Base-by-base conservation (phyloP, 768 basidiomycete species). In the Collybia nuda region DNA sequence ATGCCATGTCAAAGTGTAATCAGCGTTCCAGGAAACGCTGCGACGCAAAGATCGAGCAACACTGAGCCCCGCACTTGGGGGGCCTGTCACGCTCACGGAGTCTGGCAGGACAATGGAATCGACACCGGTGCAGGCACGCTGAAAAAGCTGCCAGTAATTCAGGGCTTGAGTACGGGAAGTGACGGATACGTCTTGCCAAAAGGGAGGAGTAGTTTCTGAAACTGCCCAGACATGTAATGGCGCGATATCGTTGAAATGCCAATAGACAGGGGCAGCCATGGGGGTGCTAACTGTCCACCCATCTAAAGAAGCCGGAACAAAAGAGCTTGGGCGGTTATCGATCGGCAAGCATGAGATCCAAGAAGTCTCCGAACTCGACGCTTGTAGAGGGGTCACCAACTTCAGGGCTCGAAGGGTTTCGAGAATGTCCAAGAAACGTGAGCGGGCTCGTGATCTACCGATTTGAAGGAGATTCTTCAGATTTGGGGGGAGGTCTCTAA, bases 1-100 rank as follows among this genome's bases (percentile, higher is more conserved):
- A 61, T 81, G 77, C 77, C 79, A 83, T 0, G 85, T 81, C 41
- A 92, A 65, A 48, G 75, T 69, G 59, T 90, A 91, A 5, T 72
- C 62, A 12, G 76, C 61, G 26, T 69, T 75, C 90, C 90, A 92
- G 1, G 84, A 82, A 2, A 67, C 67, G 19, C 65, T 56, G 15
- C 85, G 80, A 37, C 82, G 79, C n/a, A 89, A 68, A n/a, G 77
- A 76, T 50, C 76, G 74, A 44, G 67, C 70, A 14, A 79, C 58
- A 22, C 63, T 59, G 18, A 68, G 39, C 18, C 58, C 63, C 11
- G 65, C 59, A 35, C 57, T 58, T 8, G 57, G 48, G 21, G 63
- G 51, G n/a, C 60, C 63, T n/a, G 60, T 61, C 29, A 55, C 55
- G 37, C 51, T 56, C 42, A 56, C 41, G 29, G 52, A 44, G 54